Base-by-base conservation (phyloP, 2,329 filamentous ascomycete genomes). In the Orbilia javanica region DNA sequence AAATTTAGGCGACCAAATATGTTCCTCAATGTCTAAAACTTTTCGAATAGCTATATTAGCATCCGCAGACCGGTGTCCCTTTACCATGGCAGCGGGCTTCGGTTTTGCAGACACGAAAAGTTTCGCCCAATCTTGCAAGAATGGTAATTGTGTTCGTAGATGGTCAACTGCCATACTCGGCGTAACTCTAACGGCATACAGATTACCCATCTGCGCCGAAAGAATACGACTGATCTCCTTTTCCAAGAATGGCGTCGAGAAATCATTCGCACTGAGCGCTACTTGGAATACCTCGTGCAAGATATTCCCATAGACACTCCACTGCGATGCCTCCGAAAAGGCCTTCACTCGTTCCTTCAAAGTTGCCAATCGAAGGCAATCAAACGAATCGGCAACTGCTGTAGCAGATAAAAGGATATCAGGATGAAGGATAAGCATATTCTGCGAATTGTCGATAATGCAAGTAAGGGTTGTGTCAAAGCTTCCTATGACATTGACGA, bases 1-100 rank as follows among this genome's bases (percentile, higher is more conserved):
- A 83, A 97, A 99, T 89, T 94, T 95, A 0, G 96, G 96, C 5
- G 95, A 98, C 96, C 96, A 99, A 29, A 99, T 90, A 83, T 98
- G 96, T 84, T 99, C 96, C 83, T 99, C 96, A 8, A 99, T 93
- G 83, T 98, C 96, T 13, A 99, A 90, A 29, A 99, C 87, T 83
- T 98, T 99, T 82, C 91, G 96, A 81, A 99, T 90, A 81, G 92
- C 94, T 88, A 98, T 91, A 72, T 88, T 91, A 10, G 91, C 89
- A 80, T 90, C 89, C 46, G 91, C 92, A 82, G 94, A 91, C 55
- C 92, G 89, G 29, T 82, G 80, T 80, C 94, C 93, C 80, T 93
- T 91, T 25, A 96, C 91, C 46, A 93, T 83, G 1, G 93, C 94
- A 80, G 91, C 89, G 3, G 87, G 82, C 88, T 91, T 82, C 8